A percentile compares a stretch with the other conserved stretches of the same genome.
Evolutionary conservation across 805 yeast genomes (phyloP).

Genomic region (Barnettozyma botsteinii): DNA sequence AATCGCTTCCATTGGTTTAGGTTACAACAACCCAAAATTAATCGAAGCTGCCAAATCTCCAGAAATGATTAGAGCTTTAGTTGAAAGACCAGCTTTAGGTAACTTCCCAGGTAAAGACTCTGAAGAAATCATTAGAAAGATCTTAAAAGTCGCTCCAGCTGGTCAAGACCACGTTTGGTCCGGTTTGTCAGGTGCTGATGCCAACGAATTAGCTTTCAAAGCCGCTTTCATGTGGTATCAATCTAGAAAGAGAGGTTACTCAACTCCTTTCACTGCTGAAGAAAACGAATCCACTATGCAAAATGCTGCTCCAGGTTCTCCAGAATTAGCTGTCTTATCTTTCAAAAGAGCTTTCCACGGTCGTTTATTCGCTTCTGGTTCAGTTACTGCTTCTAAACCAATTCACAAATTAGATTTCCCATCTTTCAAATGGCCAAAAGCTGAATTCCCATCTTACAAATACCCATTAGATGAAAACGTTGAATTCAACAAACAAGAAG

Average conservation of each 20-base stretch:
- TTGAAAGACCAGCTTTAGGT: constrained; percentile 82
- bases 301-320: constrained; percentile 83
- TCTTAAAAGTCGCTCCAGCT: constrained; percentile 68
- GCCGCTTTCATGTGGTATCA: constrained; percentile 84
- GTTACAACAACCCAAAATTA: constrained; percentile 79
- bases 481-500: constrained; percentile 67
- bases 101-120: constrained; percentile 70
- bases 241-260: constrained; percentile 58
- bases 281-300: constrained; percentile 74
- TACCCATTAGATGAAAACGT: constrained; percentile 73
- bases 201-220: constrained; percentile 84
- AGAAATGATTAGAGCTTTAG: constrained; percentile 64
- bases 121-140: constrained; percentile 41
- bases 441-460: constrained; percentile 79
- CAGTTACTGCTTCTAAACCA: constrained; percentile 91
- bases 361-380: constrained; percentile 84
- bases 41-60: constrained; percentile 62
- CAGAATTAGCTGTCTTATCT: constrained; percentile 78
- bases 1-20: constrained; percentile 79
- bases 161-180: constrained; percentile 74
- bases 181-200: constrained; percentile 81
- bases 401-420: constrained; percentile 91
- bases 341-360: constrained; percentile 93
- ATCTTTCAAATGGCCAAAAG: constrained; percentile 95
- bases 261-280: constrained; percentile 53